phyloP scores from a whole-genome alignment of 129 eudicot species.

The Sambucus nigra region DNA sequence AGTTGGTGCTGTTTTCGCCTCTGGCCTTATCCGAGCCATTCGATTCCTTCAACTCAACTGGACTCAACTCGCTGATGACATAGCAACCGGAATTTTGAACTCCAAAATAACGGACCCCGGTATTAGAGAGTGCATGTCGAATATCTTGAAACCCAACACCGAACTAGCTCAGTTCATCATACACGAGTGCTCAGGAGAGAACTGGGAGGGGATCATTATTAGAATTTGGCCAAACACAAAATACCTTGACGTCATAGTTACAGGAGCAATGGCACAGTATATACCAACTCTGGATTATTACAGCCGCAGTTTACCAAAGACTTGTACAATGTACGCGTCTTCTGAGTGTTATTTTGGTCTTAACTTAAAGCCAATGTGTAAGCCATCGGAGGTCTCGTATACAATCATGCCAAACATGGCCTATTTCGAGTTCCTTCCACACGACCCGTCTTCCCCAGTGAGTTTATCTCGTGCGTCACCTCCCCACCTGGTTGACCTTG shows the following conservation, averaged over 20 bases:
- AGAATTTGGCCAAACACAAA: constrained; percentile 85
- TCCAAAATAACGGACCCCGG: constrained; percentile 32
- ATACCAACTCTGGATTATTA: constrained; percentile 73
- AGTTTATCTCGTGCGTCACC: constrained; percentile 34
- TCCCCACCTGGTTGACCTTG: constrained; percentile 49
- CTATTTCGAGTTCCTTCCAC: constrained; percentile 80
- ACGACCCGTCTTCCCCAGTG: constrained; percentile 33
- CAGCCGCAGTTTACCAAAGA: constrained; percentile 51
- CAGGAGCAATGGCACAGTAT: constrained; percentile 88
- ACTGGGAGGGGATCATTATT: constrained; percentile 74
- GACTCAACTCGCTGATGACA: constrained; percentile 44
- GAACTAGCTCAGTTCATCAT: constrained; percentile 40
- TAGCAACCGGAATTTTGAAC: constrained; percentile 38
- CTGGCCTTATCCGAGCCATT: constrained; percentile 81
- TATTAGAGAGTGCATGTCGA: constrained; percentile 26
- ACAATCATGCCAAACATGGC: constrained; percentile 95
- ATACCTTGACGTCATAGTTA: constrained; percentile 70
- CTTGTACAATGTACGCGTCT: constrained; percentile 80
- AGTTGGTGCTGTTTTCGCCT: constrained; percentile 80
- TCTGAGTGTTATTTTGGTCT: constrained; percentile 77
- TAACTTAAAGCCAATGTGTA: constrained; percentile 65
- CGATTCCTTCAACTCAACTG: constrained; percentile 72
- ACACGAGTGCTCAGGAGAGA: constrained; percentile 51
- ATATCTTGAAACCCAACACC: constrained; percentile 38
- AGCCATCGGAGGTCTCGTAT: constrained; percentile 66